These are phyloP conservation scores for Gigaspora rosea DNA, from an alignment of 192 early-diverging fungal genomes.

Conservation along the genomic window DNA sequence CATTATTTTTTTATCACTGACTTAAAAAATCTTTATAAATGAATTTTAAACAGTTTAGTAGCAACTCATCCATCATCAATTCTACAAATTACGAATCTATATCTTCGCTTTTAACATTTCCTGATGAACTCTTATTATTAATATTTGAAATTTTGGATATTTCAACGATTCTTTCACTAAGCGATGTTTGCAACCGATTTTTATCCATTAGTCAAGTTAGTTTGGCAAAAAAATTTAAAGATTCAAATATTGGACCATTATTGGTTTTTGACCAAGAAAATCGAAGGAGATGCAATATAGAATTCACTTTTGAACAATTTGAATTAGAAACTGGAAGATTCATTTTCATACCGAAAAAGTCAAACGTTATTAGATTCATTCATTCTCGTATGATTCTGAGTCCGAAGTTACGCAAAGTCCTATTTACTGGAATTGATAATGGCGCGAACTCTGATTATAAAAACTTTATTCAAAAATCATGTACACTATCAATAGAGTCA, in stretches of 20 bases:
- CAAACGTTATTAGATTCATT: neutral
- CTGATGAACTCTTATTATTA: slow-evolving; percentile 8
- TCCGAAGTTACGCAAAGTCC: neutral
- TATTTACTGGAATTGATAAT: neutral
- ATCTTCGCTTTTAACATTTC: neutral
- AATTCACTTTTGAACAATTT: neutral
- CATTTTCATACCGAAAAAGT: slow-evolving; percentile 1
- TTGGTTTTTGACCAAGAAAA: slow-evolving; percentile 21
- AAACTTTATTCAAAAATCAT: slow-evolving; percentile 11
- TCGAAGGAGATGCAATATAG: neutral
- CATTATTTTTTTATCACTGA: too few relatives aligned
- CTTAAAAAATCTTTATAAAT: too few relatives aligned
- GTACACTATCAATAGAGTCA: neutral
- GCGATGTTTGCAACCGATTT: slow-evolving; percentile 19
- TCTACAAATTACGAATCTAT: too few relatives aligned
- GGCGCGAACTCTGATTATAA: neutral
- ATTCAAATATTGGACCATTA: neutral
- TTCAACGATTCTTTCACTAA: neutral
- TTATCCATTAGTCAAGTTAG: neutral
- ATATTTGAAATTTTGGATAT: slow-evolving; percentile 7
- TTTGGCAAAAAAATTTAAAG: slow-evolving; percentile 12
- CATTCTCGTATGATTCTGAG: neutral
- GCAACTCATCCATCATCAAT: too few relatives aligned
- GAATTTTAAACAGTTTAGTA: too few relatives aligned
- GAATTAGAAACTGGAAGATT: neutral